These are phyloP conservation scores for Beauveria sp. DNA, from an alignment of 2,329 filamentous ascomycete genomes.

Conservation along the genomic window DNA sequence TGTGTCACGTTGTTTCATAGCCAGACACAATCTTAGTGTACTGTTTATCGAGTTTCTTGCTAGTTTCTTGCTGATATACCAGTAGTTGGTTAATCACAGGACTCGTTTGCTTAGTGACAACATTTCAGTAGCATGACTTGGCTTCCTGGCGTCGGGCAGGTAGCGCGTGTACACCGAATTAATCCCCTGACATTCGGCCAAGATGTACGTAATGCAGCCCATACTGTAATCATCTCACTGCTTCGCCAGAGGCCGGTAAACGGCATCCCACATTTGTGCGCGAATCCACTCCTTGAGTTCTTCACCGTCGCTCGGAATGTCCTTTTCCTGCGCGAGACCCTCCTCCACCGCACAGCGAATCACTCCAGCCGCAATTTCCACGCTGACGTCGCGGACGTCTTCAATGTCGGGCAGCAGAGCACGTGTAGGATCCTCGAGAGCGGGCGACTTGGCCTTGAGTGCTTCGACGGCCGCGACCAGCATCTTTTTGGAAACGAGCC, in stretches of 20 bases:
- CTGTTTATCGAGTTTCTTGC: too few species aligned
- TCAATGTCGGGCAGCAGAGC: slow-evolving; percentile 71
- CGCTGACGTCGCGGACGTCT: slow-evolving; percentile 66
- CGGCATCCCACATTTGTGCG: slow-evolving; percentile 74
- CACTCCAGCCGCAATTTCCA: slow-evolving; percentile 67
- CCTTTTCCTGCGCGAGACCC: slow-evolving; percentile 54
- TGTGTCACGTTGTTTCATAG: neutral
- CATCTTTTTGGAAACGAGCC: slow-evolving; percentile 66
- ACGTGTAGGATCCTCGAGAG: slow-evolving; percentile 55
- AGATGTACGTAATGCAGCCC: too few species aligned
- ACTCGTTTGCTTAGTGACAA: too few species aligned
- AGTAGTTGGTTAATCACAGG: too few species aligned
- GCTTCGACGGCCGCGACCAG: slow-evolving; percentile 72
- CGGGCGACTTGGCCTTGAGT: slow-evolving; percentile 64
- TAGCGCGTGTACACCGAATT: too few species aligned
- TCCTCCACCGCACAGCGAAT: slow-evolving; percentile 66
- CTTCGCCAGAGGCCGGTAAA: slow-evolving; percentile 53
- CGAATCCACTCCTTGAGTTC: slow-evolving; percentile 63
- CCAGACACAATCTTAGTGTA: too few species aligned
- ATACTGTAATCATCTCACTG: neutral
- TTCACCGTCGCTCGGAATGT: slow-evolving; percentile 50
- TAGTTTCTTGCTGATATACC: too few species aligned
- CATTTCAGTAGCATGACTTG: too few species aligned
- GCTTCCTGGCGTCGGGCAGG: too few species aligned
- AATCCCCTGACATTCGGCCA: too few species aligned